Conservation (phyloP, 2,329 filamentous ascomycete genomes). For the Cercospora beticola region DNA sequence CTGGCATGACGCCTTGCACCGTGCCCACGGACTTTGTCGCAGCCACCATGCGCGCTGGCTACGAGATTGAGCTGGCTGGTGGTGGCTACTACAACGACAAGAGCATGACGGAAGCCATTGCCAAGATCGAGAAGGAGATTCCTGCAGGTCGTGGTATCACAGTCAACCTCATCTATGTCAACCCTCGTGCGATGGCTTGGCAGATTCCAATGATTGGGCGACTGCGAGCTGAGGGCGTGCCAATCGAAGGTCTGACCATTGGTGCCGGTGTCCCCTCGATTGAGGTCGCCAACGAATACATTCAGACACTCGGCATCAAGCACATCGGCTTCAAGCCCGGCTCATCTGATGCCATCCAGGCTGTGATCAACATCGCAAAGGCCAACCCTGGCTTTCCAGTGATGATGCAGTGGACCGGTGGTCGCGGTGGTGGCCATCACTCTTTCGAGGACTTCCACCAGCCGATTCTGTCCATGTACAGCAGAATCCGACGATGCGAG, state of each 20-base stretch:
- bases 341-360: slow-evolving; percentile 81
- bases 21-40: slow-evolving; percentile 90
- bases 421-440: slow-evolving; percentile 89
- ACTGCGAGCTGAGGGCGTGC: slow-evolving; percentile 79
- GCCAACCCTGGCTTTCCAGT: slow-evolving; percentile 94
- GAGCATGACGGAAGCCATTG: slow-evolving; percentile 77
- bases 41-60: slow-evolving; percentile 91
- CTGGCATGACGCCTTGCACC: slow-evolving; percentile 90
- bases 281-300: slow-evolving; percentile 90
- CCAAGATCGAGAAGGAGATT: slow-evolving; percentile 80
- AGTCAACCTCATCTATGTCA: slow-evolving; percentile 88
- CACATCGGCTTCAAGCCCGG: slow-evolving; percentile 95
- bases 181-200: slow-evolving; percentile 86
- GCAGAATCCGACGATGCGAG: slow-evolving; percentile 76
- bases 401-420: slow-evolving; percentile 91
- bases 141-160: slow-evolving; percentile 84
- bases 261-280: slow-evolving; percentile 92
- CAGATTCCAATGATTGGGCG: slow-evolving; percentile 82
- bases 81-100: slow-evolving; percentile 85
- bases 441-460: slow-evolving; percentile 95
- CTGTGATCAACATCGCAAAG: slow-evolving; percentile 88
- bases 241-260: slow-evolving; percentile 88
- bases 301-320: slow-evolving; percentile 86
- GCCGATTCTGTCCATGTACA: slow-evolving; percentile 87
- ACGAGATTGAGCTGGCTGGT: slow-evolving; percentile 85